Base-by-base conservation (phyloP, 495 filamentous ascomycete species). In the Penicillium cinerascens region DNA sequence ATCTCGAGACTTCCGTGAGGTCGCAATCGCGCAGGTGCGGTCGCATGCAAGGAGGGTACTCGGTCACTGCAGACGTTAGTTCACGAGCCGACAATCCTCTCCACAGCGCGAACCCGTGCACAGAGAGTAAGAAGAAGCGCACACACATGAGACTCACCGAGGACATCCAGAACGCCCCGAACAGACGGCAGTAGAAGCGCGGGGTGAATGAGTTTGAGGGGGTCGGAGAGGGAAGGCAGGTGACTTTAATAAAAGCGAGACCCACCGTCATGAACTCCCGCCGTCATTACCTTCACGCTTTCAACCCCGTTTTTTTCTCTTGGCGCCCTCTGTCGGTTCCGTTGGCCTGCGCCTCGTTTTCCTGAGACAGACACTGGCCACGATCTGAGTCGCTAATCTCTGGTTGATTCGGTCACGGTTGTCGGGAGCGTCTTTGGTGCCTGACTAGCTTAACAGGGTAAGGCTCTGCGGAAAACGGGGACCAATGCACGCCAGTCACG, bases 31-130 rank as follows among this genome's bases (percentile, higher is more conserved):
- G 49, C 26, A 47, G 22, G 42, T 16, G 18, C 7, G 23, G 40
- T 47, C 58, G 55, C 54, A 65, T 60, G 55, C 56, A 65, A 65
- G 63, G 59, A 58, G 56, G 45, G 37, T 17, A 35, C 33, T 39
- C 22, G 43, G 42, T 45, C 36, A 36, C 53, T 53, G 35, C 5
- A 26, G 22, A 44, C 10, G 46, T 54, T 45, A 53, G 55, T 43
- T 18, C 42, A 55, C 53, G 42, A 47, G 29, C 42, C 39, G 20
- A 44, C 49, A 23, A 16, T 22, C 36, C 22, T 20, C 13, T 35
- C 48, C 52, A 44, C 39, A 44, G 45, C 43, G 49, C 35, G 41
- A 23, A 36, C 44, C 55, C 55, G 55, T 58, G 55, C 45, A 18
- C 21, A 35, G 5, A 8, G 35, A 51, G 39, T 21, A 49, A 35